These are phyloP conservation scores for Elongisporangium undulatum DNA, from an alignment of 352 stramenopile genomes.

Conservation along the genomic window DNA sequence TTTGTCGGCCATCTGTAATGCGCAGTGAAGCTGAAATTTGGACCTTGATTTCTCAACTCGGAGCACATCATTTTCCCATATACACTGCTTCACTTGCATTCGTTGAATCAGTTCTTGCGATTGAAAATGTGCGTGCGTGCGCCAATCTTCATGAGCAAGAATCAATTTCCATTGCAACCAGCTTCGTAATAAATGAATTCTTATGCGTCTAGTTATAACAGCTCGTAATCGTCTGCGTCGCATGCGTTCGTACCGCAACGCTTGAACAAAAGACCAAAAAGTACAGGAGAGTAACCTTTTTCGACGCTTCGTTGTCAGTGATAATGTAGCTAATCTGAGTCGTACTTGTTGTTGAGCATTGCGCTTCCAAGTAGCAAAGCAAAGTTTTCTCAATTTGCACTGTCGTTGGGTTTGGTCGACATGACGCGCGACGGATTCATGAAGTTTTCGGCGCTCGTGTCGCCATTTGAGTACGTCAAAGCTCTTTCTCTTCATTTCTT, in stretches of 20 bases:
- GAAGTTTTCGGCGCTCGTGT: conserved; percentile 6
- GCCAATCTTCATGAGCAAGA: conserved; percentile 11
- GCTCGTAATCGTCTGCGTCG: conserved; percentile 12
- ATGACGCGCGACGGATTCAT: conserved; percentile 12
- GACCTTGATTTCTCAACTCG: conserved; percentile 14
- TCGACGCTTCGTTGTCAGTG: not conserved
- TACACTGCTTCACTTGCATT: conserved; percentile 9
- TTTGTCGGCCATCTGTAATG: conserved; percentile 20
- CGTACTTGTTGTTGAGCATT: not conserved
- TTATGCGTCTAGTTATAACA: conserved; percentile 9
- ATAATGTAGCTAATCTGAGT: not conserved
- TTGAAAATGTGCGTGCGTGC: conserved; percentile 12
- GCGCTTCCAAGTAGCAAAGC: conserved; percentile 15
- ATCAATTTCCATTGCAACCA: conserved; percentile 18
- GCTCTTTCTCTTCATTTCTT: conserved; percentile 9
- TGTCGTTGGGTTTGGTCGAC: conserved; percentile 15
- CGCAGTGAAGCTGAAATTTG: conserved; percentile 30
- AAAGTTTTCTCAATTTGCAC: conserved; percentile 4
- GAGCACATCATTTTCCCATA: conserved; percentile 9
- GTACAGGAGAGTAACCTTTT: not conserved
- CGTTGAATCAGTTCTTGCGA: conserved; percentile 16
- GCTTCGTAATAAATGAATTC: conserved; percentile 11
- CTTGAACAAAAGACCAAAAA: conserved; percentile 8
- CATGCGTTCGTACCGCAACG: conserved; percentile 8
- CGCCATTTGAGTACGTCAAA: conserved; percentile 16